phyloP scores from a whole-genome alignment of 2,329 filamentous ascomycete genomes.

The Xylaria sp. region DNA sequence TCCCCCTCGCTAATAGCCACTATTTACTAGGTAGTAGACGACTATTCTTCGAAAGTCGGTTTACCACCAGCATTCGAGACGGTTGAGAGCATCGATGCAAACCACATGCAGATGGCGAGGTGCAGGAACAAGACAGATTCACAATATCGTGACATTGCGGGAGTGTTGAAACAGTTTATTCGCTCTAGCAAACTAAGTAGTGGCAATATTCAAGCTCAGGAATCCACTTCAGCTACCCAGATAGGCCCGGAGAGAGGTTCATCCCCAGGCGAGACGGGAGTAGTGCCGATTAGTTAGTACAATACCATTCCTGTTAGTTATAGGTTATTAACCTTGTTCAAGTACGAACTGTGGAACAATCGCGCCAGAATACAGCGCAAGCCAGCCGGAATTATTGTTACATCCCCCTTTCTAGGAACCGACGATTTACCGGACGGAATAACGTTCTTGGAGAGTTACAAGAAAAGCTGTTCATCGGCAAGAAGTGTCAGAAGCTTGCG shows the following conservation, averaged over 20 bases:
- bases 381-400: not conserved
- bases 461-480: slow-evolving; percentile 18
- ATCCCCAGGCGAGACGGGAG: not conserved
- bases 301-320: not conserved
- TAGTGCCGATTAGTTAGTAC: not conserved
- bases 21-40: slow-evolving; percentile 33
- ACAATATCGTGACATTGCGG: slow-evolving; percentile 46
- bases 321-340: not conserved
- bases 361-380: not conserved
- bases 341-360: not conserved
- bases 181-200: not conserved
- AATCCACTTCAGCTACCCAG: not conserved
- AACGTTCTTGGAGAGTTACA: not conserved
- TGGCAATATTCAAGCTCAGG: not conserved
- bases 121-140: slow-evolving; percentile 45
- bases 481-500: slow-evolving; percentile 31
- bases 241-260: not conserved
- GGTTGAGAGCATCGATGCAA: slow-evolving; percentile 53
- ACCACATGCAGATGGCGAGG: slow-evolving; percentile 53
- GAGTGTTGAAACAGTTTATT: slow-evolving; percentile 45
- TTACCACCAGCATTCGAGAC: slow-evolving; percentile 48
- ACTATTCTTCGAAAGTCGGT: slow-evolving; percentile 54
- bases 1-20: not conserved
- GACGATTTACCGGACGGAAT: slow-evolving; percentile 25
- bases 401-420: slow-evolving; percentile 3